Evolutionary conservation across 23 red algal genomes (phyloP).

Genomic region (Gracilaria caudata): DNA sequence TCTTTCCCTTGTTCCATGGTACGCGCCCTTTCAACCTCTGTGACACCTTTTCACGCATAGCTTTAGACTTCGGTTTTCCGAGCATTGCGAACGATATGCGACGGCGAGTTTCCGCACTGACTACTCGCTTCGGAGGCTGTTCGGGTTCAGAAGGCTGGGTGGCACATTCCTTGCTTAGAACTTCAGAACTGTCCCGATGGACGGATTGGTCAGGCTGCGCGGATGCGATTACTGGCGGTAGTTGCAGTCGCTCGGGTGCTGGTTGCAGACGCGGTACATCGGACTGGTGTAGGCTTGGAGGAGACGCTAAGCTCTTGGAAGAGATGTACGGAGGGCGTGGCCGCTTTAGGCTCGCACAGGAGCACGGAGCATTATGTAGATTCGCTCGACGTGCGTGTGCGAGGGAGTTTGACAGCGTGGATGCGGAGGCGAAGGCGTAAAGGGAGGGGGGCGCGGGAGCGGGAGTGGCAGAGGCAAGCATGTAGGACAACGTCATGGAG

Average conservation of each 20-base stretch:
- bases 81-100: conserved; percentile 85
- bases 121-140: conserved; percentile 3
- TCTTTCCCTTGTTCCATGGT: conserved; percentile 96
- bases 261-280: background rate
- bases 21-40: conserved; percentile 59
- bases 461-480: background rate
- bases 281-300: background rate
- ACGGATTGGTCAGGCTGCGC: background rate
- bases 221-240: background rate
- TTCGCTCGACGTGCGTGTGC: background rate
- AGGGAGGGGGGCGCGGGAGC: background rate
- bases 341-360: background rate
- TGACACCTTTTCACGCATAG: conserved; percentile 78
- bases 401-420: background rate
- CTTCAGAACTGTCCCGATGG: background rate
- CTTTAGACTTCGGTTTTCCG: conserved; percentile 65
- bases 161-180: background rate
- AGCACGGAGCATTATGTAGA: background rate
- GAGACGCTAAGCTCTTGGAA: background rate
- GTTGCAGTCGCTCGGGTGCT: background rate
- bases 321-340: background rate
- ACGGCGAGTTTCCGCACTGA: conserved; percentile 65
- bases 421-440: background rate
- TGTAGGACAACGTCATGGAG: background rate
- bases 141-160: background rate